Base-by-base conservation (phyloP, 257 asterid genomes). In the Galeopsis tetrahit region DNA sequence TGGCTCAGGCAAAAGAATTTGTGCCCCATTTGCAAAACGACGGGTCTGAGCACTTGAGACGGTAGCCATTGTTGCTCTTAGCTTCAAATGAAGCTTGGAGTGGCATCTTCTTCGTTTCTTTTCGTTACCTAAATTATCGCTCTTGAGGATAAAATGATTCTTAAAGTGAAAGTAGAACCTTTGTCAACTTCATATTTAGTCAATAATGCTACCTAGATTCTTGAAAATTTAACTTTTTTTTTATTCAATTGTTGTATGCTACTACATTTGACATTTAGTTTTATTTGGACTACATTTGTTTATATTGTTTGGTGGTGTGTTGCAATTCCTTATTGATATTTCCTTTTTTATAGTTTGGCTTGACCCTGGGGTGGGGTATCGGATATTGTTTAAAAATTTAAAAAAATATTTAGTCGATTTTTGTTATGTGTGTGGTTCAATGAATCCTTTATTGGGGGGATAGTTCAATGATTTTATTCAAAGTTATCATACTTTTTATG, bases 11-110 rank as follows among this genome's bases (percentile, higher is more conserved):
- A 80, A 5, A 88, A 88, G 76, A 88, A 88, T 69, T 4, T 84
- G 57, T 88, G 93, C 81, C 89, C 93, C 7, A 82, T 88, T 55
- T 88, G 93, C 68, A 88, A 88, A 80, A 83, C 80, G 3, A 79
- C 93, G 0, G 93, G 86, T 33, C 75, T 87, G 63, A 48, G 61
- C n/a, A 58, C 77, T 0, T 82, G 79, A 85, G 57, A 13, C 2
- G 40, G 7, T 68, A 63, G 46, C 66, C 69, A n/a, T 52, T 57
- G 52, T 73, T 49, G 61, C 58, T 59, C 79, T 61, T 40, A 31
- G 44, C 63, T 11, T 28, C 40, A 48, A 35, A 56, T 42, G 13
- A 59, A 67, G 71, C 66, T 66, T 61, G 34, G 28, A 21, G 28
- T 21, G 28, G 38, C 11, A 57, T 53, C n/a, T 17, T 58, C 66